These are phyloP conservation scores for Glebionis coronaria DNA, from an alignment of 129 eudicot species.

Conservation along the genomic window DNA sequence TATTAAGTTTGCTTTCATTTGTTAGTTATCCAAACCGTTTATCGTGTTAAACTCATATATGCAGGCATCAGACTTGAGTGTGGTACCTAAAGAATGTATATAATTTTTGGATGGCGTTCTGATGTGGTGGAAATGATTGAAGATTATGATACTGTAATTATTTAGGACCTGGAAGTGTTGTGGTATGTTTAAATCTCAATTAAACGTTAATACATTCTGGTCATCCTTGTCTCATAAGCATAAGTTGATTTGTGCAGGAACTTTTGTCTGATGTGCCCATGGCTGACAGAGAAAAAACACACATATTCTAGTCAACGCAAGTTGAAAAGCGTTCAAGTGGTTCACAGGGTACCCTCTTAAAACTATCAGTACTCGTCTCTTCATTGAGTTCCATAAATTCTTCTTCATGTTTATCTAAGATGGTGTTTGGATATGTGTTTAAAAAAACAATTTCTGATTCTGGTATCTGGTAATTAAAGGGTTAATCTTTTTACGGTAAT, in stretches of 20 bases:
- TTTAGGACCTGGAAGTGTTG: conserved; percentile 91
- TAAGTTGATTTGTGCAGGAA: conserved; percentile 45
- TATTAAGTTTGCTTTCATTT: neutral
- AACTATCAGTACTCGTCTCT: neutral
- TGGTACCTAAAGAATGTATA: conserved; percentile 83
- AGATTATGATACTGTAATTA: conserved; percentile 90
- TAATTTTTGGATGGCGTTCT: conserved; percentile 91
- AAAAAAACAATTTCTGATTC: no score
- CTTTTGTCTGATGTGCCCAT: conserved; percentile 83
- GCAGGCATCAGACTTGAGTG: conserved; percentile 75
- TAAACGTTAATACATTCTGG: neutral
- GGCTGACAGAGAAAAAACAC: conserved; percentile 60
- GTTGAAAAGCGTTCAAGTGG: conserved; percentile 61
- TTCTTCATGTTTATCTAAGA: neutral
- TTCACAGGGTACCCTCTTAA: conserved; percentile 58
- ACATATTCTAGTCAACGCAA: conserved; percentile 55
- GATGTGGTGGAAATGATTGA: conserved; percentile 82
- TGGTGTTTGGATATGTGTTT: no score
- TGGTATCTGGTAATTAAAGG: no score
- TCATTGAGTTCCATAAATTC: conserved; percentile 1
- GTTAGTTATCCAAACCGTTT: conserved; percentile 15
- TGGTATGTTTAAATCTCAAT: conserved; percentile 47
- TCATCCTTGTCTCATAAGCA: conserved; percentile 9
- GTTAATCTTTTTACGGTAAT: neutral
- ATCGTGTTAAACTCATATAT: conserved; percentile 7